Conservation (phyloP, 2,329 filamentous ascomycete species). For the Zasmidium cellare region DNA sequence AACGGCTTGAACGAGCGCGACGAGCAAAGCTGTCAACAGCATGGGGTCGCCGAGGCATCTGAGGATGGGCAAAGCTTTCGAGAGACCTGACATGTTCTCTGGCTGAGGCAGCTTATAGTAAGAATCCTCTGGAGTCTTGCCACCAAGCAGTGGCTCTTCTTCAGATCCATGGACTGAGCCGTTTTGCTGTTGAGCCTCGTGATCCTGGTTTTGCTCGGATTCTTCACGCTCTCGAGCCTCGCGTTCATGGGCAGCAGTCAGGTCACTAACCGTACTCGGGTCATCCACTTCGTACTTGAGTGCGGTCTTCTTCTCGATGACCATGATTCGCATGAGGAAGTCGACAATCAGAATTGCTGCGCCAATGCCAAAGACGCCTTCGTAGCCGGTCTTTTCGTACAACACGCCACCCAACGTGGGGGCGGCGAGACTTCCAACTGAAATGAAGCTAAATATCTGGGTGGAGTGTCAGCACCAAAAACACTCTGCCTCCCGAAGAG, state of each 20-base stretch:
- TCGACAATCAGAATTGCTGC: slow-evolving; percentile 58
- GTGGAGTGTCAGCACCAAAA: not conserved
- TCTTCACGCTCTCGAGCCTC: slow-evolving; percentile 5
- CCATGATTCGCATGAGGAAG: slow-evolving; percentile 58
- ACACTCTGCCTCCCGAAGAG: not conserved
- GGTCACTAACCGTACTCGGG: slow-evolving; percentile 23
- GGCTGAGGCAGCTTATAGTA: slow-evolving; percentile 45
- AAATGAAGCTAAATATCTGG: slow-evolving; percentile 60
- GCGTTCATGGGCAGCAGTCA: slow-evolving; percentile 13
- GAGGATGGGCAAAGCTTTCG: slow-evolving; percentile 51
- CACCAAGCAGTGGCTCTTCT: slow-evolving; percentile 41
- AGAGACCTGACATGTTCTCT: slow-evolving; percentile 40
- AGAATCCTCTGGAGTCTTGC: slow-evolving; percentile 31
- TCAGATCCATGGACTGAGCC: slow-evolving; percentile 26
- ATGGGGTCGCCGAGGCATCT: slow-evolving; percentile 42
- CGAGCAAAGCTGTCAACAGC: slow-evolving; percentile 40
- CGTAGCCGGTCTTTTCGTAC: slow-evolving; percentile 59
- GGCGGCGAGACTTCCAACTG: slow-evolving; percentile 56
- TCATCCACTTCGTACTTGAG: slow-evolving; percentile 42
- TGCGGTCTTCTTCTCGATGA: slow-evolving; percentile 65
- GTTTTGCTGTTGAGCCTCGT: slow-evolving; percentile 18
- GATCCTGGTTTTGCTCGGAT: slow-evolving; percentile 13
- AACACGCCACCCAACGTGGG: slow-evolving; percentile 62
- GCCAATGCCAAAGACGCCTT: slow-evolving; percentile 59
- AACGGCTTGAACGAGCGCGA: slow-evolving; percentile 48